Evolutionary conservation across 805 yeast species (phyloP), one percentile per base, ranked within the genome.

Genomic region (Lachancea sp.): DNA sequence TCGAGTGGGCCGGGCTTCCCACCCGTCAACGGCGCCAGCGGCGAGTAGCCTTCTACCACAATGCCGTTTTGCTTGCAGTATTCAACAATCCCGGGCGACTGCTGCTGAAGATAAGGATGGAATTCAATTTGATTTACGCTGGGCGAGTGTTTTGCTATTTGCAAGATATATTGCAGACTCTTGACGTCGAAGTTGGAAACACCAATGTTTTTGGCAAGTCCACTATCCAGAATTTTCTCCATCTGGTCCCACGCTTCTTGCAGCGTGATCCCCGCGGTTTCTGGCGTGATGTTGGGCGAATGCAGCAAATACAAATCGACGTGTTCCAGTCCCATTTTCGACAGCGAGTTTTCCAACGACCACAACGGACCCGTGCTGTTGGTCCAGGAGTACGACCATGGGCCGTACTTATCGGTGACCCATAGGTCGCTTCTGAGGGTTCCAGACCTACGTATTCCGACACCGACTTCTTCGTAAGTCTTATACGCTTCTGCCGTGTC

Each of bases 91-190:
- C 79, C 85, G 0, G 79, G 77, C 2, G 82, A 68, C 59, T 81
- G 87, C 50, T 81, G 68, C 56, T 78, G 86, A 52, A 81, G 67
- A 55, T 79, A 78, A 1, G 87, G 81, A 58, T 74, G 81, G 67
- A 71, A 80, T 57, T 83, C 90, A 49, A 84, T 78, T 62, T 84
- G 90, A 56, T 82, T 75, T 27, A 82, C 79, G 47, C 66, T 71
- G 3, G 87, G 87, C 49, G 68, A 70, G 42, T 60, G 59, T 32
- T 69, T 66, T 8, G 79, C 74, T 36, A 60, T 60, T 18, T 62
- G 56, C 37, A 74, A 56, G 16, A 77, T 60, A 22, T 52, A 60
- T 49, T 81, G 66, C 42, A 82, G 57, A 51, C 78, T 75, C 4
- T 62, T 67, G 15, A 68, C 69, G 16, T 75, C 64, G 53, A 80